Evolutionary conservation across 2,329 filamentous ascomycete species (phyloP).

Genomic region (Aspergillus versicolor): DNA sequence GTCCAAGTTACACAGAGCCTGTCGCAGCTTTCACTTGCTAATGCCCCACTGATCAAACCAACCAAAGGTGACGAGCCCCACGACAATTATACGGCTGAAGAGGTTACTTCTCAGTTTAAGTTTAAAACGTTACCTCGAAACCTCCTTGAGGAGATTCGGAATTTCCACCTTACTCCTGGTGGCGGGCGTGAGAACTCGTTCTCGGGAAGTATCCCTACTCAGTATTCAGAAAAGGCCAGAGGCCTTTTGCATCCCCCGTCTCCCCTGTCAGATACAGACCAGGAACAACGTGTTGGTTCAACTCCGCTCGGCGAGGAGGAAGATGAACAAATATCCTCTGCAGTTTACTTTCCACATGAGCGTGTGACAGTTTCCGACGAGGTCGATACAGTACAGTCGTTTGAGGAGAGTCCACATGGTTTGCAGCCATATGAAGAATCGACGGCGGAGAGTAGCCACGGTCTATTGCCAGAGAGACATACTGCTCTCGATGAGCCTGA

Average conservation of each 20-base stretch:
- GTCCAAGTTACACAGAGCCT: constrained; percentile 26
- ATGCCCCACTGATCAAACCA: constrained; percentile 24
- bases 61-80: constrained; percentile 8
- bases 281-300: constrained; percentile 22
- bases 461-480: constrained; percentile 30
- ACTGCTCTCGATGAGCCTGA: constrained; percentile 27
- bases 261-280: constrained; percentile 23
- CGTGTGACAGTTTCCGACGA: constrained; percentile 39
- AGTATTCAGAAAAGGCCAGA: constrained; percentile 33
- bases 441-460: constrained; percentile 26
- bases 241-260: constrained; percentile 28
- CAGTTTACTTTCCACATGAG: constrained; percentile 64
- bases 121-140: constrained; percentile 46
- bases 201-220: constrained; percentile 40
- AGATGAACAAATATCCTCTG: constrained; percentile 65
- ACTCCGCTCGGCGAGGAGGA: constrained; percentile 53
- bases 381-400: constrained; percentile 24
- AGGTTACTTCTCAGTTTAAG: constrained; percentile 21
- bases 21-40: constrained; percentile 28
- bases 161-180: constrained; percentile 53
- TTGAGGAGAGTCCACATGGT: constrained; percentile 20
- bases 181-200: constrained; percentile 47
- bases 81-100: constrained; percentile 19
- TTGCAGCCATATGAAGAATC: constrained; percentile 26
- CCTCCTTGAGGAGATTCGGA: constrained; percentile 58